Base-by-base conservation (phyloP, 2,329 filamentous ascomycete genomes). In the Teratosphaeria gauchensis region DNA sequence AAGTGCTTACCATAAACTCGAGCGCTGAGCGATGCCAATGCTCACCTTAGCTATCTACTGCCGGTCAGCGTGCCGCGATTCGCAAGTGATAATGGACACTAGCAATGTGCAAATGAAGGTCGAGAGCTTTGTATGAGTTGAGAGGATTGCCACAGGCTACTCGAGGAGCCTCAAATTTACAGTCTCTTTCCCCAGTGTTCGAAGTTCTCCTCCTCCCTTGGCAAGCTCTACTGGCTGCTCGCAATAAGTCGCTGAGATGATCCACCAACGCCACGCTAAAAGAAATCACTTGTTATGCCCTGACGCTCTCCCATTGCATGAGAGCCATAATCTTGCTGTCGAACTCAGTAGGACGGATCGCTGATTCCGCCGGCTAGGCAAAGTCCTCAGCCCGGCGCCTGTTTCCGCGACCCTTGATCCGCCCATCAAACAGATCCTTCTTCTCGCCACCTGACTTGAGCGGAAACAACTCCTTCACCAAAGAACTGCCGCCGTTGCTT, bases 401-500 rank as follows among this genome's bases (percentile, higher is more conserved):
- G 42, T 48, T 58, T n/a, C 69, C 68, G 19, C 69, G 61, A 9
- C 69, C 69, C 55, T 68, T 69, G 57, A 71, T 67, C 58, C 68
- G 67, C 57, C 69, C 65, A 16, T 60, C 66, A 54, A 73, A 72
- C 7, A 73, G 60, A 54, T 72, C 70, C 58, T 67, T 69, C 35
- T 31, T 51, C 9, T 52, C 57, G 32, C 66, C 66, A 3, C 53
- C 58, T 11, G 64, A 56, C 60, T 70, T 71, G 21, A 65, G 57
- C 12, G 70, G 69, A 56, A 72, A 72, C 33, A 72, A 62, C 51
- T 72, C 70, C 63, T 69, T 72, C 30, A 65, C 65, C 32, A 64
- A 56, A 8, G 61, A 56, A 32, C 63, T 63, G 31, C 63, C 57
- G 14, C 24, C 32, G 53, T 53, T 48, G 31, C 61, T 61, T 4